phyloP scores from a whole-genome alignment of 2,329 filamentous ascomycete genomes.

The Xylariaceae sp. region DNA sequence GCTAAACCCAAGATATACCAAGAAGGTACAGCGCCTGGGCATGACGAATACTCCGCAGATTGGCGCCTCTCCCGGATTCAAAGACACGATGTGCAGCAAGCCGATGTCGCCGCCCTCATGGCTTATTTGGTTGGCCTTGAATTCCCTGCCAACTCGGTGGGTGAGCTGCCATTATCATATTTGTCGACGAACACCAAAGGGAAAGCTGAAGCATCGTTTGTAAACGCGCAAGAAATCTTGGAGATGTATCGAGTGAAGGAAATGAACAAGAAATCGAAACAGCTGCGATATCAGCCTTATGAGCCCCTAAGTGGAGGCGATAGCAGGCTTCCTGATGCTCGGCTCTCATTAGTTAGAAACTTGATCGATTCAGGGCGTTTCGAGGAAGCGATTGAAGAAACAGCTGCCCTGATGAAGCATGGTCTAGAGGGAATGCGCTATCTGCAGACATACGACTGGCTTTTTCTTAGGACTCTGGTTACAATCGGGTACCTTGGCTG shows the following conservation, averaged over 20 bases:
- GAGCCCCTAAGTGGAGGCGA: conserved; percentile 59
- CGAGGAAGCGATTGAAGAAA: conserved; percentile 75
- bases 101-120: conserved; percentile 94
- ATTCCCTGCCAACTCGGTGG: conserved; percentile 94
- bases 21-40: conserved; percentile 63
- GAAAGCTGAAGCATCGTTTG: conserved; percentile 79
- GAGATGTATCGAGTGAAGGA: conserved; percentile 98
- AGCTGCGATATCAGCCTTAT: conserved; percentile 76
- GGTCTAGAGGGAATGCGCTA: conserved; percentile 83
- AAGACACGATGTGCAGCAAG: conserved; percentile 88
- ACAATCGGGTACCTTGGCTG: conserved; percentile 90
- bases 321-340: conserved; percentile 59
- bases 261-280: conserved; percentile 68
- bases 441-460: conserved; percentile 96
- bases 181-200: conserved; percentile 66
- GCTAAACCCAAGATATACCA: conserved; percentile 63
- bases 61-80: conserved; percentile 79
- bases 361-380: conserved; percentile 64
- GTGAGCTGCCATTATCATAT: conserved; percentile 81
- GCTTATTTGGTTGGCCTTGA: conserved; percentile 82
- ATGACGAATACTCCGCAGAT: conserved; percentile 86
- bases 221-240: conserved; percentile 80
- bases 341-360: conserved; percentile 62
- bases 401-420: conserved; percentile 69
- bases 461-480: conserved; percentile 85